Conservation (phyloP, 345 rosid genomes). For the Arabis alpina region DNA sequence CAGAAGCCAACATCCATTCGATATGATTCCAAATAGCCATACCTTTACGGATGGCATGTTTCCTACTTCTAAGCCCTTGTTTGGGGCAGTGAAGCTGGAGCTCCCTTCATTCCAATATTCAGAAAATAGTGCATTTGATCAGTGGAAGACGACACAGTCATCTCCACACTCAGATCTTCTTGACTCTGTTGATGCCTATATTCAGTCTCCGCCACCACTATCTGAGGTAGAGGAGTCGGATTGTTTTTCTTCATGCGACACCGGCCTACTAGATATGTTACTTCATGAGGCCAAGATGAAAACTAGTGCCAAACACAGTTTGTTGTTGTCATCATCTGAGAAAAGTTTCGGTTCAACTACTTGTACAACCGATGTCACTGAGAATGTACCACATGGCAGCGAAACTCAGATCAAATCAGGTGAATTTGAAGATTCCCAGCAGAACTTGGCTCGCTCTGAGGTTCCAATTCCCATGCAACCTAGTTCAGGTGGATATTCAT, state of each 20-base stretch:
- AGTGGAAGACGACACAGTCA: slow-evolving; percentile 76
- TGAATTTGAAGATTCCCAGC: slow-evolving; percentile 59
- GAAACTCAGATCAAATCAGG: slow-evolving; percentile 57
- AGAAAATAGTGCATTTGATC: slow-evolving; percentile 69
- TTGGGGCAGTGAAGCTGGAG: slow-evolving; percentile 96
- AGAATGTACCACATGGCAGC: too few relatives aligned
- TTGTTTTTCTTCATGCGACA: slow-evolving; percentile 59
- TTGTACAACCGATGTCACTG: slow-evolving; percentile 13
- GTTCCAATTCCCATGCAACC: slow-evolving; percentile 62
- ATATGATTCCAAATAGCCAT: slow-evolving; percentile 72
- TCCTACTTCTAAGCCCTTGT: slow-evolving; percentile 81
- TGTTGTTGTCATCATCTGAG: too few relatives aligned
- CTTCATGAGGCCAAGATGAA: slow-evolving; percentile 73
- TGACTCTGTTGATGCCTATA: slow-evolving; percentile 61
- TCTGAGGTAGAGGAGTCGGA: slow-evolving; percentile 51
- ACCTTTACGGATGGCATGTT: slow-evolving; percentile 79
- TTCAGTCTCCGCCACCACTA: slow-evolving; percentile 73
- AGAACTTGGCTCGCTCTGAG: slow-evolving; percentile 65
- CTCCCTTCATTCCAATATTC: slow-evolving; percentile 99
- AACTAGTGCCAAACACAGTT: slow-evolving; percentile 68
- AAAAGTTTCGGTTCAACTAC: slow-evolving; percentile 71
- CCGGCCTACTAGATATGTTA: slow-evolving; percentile 92
- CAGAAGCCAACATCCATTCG: slow-evolving; percentile 53
- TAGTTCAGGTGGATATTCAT: slow-evolving; percentile 60
- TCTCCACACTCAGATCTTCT: slow-evolving; percentile 54